Evolutionary conservation across 306 rosid species (phyloP), one percentile per base, ranked within the genome.

Genomic region (Cucurbita moschata): DNA sequence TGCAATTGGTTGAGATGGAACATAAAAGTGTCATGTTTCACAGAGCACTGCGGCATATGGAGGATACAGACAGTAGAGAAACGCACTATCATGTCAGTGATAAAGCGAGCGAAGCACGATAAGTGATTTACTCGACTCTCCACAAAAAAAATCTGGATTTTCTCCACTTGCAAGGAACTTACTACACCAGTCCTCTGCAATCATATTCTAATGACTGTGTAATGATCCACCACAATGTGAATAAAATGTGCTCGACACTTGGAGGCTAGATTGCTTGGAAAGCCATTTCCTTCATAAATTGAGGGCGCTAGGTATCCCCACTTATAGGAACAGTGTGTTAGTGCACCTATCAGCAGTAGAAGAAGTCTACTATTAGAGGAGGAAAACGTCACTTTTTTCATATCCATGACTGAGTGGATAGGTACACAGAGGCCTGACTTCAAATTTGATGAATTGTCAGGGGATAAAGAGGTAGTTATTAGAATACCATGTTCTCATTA

Each of bases 351-450:
- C 73, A 75, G 68, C 67, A 62, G 74, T 71, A 81, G 77, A 73
- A 83, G 84, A 77, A 79, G 69, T 76, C 77, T 79, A 66, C 77
- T 85, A 63, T 63, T 19, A 53, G 86, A 76, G 53, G 86, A 80
- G 53, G 69, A 75, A 21, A 87, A 79, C 57, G 55, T 87, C 81
- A 61, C 58, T 49, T 65, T 79, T 63, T 84, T 83, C 76, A 84
- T 86, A 79, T 91, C 97, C 64, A 81, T 91, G 87, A 87, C 81
- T 2, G 97, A 89, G 81, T 87, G 80, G 92, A 87, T 47, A 81
- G 87, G 40, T 61, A 74, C 57, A 74, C 78, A 57, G 47, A 82
- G 84, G 85, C 86, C 78, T 69, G 86, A 85, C 82, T 71, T 84
- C 37, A 73, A 75, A 66, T 83, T 87, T 76, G 95, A 94, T 79